A percentile compares a stretch with the other conserved stretches of the same genome.
Evolutionary conservation across 2,329 filamentous ascomycete genomes (phyloP).

Genomic region (Daldinia eschscholtzii): DNA sequence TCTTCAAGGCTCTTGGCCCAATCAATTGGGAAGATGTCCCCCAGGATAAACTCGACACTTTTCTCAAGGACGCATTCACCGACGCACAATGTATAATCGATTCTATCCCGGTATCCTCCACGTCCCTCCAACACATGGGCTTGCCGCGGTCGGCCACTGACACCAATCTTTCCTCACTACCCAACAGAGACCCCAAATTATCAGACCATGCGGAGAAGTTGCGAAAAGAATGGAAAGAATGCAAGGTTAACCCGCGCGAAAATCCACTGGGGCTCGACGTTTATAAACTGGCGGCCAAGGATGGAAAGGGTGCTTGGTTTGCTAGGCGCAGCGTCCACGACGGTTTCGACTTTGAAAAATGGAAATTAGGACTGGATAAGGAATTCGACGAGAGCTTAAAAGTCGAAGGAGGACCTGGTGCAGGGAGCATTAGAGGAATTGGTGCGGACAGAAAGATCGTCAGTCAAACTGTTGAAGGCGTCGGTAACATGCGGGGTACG

Average conservation of each 20-base stretch:
- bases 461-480: constrained; percentile 66
- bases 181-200: constrained; percentile 63
- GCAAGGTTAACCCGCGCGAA: constrained; percentile 77
- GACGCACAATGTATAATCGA: constrained; percentile 79
- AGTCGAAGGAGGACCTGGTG: constrained; percentile 75
- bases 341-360: constrained; percentile 80
- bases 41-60: constrained; percentile 63
- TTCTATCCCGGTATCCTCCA: constrained; percentile 73
- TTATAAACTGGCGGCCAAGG: constrained; percentile 82
- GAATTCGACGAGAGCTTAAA: constrained; percentile 86
- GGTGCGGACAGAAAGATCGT: constrained; percentile 83
- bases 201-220: constrained; percentile 67
- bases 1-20: constrained; percentile 66
- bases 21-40: constrained; percentile 60
- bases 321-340: constrained; percentile 85
- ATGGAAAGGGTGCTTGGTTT: constrained; percentile 91
- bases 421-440: constrained; percentile 84
- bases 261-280: constrained; percentile 83
- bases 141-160: constrained; percentile 69
- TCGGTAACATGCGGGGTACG: constrained; percentile 73
- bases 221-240: constrained; percentile 88
- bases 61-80: constrained; percentile 71
- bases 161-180: constrained; percentile 60
- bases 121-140: constrained; percentile 59
- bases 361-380: constrained; percentile 79